Base-by-base conservation (phyloP, 1,139 yeast genomes). In the Hanseniaspora gamundiae region DNA sequence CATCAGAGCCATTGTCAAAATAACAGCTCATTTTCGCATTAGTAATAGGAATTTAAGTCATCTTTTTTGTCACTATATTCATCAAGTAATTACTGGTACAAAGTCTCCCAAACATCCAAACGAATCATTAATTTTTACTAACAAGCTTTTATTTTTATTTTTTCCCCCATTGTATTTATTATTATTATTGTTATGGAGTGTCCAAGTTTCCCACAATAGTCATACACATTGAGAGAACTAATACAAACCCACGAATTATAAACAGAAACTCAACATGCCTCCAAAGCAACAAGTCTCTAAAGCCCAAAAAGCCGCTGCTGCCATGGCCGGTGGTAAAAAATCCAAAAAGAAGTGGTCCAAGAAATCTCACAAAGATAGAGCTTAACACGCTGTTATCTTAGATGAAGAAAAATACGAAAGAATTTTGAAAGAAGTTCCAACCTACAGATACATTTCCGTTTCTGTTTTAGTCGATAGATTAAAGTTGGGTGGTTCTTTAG, bases 311-410 rank as follows among this genome's bases (percentile, higher is more conserved):
- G 96, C 97, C 71, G 96, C 97, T 68, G 97, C 98, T 78, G 97
- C 97, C 72, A 78, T 87, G 80, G 95, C 97, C 71, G 97, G 97
- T 84, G 96, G 97, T 81, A 91, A 91, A 86, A 87, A 91, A 73
- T 87, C 95, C 76, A 91, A 93, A 87, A 91, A 91, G 94, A 91
- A 91, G 95, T 91, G 98, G 98, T 84, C 94, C 82, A 88, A 91
- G 81, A 96, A 96, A 75, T 87, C 94, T 84, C 95, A 87, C 73
- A 93, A 93, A 93, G 99, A 91, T 76, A 91, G 85, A 94, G 98
- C 98, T 65, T 94, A 85, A 73, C 98, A 91, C 80, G 80, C 87
- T 69, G 91, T 91, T 67, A 77, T 85, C 71, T 79, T 93, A 67
- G 98, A 91, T 74, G 96, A 93, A 78, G 95, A 91, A 63, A 85